Evolutionary conservation across 148 eudicot genomes (phyloP).

Genomic region (Camellia japonica): DNA sequence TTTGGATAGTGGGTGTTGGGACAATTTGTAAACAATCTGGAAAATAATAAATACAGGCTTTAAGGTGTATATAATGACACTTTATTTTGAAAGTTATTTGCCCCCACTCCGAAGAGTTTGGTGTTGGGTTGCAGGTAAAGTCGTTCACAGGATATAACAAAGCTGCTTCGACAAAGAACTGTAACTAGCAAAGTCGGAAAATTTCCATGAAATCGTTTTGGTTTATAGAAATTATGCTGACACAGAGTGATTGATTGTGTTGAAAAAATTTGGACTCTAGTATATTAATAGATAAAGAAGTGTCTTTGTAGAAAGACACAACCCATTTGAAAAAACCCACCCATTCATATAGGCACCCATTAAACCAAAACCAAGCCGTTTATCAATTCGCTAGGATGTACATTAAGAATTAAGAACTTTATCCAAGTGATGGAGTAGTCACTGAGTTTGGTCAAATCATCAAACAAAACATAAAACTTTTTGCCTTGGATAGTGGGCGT

Average conservation of each 20-base stretch:
- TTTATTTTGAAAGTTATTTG: background rate
- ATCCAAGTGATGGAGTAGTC: background rate
- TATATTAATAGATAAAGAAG: no score
- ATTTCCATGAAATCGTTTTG: no score
- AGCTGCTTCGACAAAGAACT: background rate
- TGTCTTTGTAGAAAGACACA: no score
- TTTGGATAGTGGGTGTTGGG: no score
- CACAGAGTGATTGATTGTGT: no score
- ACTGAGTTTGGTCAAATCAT: background rate
- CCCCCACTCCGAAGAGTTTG: background rate
- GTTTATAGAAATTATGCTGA: no score
- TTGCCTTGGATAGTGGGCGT: background rate
- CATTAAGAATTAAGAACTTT: background rate
- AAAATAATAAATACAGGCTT: background rate
- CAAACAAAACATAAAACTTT: background rate
- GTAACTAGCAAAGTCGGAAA: background rate
- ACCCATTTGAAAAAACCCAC: no score
- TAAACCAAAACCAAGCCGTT: background rate
- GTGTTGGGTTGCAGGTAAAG: background rate
- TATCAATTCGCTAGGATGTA: background rate
- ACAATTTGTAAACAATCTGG: no score
- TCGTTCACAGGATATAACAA: background rate
- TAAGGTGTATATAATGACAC: background rate
- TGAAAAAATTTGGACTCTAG: no score
- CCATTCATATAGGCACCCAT: background rate